Base-by-base conservation (phyloP, 768 basidiomycete genomes). In the Pleurotus sapidus region DNA sequence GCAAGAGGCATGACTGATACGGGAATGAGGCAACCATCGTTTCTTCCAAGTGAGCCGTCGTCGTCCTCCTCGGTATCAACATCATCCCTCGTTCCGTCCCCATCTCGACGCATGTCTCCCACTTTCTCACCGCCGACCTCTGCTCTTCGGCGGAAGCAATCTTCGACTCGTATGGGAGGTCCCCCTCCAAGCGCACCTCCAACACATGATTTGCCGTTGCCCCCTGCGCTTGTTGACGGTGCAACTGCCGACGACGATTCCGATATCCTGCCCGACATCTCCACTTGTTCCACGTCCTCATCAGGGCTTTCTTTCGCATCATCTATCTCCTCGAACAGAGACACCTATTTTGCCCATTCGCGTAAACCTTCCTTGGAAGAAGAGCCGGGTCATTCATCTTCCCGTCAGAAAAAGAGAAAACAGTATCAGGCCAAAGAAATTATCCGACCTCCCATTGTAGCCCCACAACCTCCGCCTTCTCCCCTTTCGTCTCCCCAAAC, bases 121-220 rank as follows among this genome's bases (percentile, higher is more conserved):
- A 54, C 60, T 43, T 17, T 18, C 51, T 20, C 60, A 56, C 59
- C 66, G 72, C 59, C 66, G 72, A 17, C 68, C 74, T 17, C 73
- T 38, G 66, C 73, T 40, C 63, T 82, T 37, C 64, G 74, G 43
- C 77, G 81, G 6, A 76, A 79, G 61, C 59, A 70, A 15, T 81
- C 82, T 30, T 49, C 70, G 30, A 77, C 79, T 42, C 75, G 77
- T 27, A 59, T 78, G 34, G 51, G 37, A 39, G 68, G 74, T 39
- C 63, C 67, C 20, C 80, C 81, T 7, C 77, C 77, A 7, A 76
- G 70, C 55, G 77, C 82, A 3, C 83, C 82, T 42, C 84, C 84
- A 8, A 72, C 67, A 12, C 75, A 78, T 8, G 68, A 71, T 46
- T 69, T 84, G 27, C 83, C 83, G 43, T 68, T 73, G 8, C 78